Evolutionary conservation across 2,329 filamentous ascomycete genomes (phyloP), one percentile per base, ranked within the genome.

Genomic region (Dothiorella sarmentorum): DNA sequence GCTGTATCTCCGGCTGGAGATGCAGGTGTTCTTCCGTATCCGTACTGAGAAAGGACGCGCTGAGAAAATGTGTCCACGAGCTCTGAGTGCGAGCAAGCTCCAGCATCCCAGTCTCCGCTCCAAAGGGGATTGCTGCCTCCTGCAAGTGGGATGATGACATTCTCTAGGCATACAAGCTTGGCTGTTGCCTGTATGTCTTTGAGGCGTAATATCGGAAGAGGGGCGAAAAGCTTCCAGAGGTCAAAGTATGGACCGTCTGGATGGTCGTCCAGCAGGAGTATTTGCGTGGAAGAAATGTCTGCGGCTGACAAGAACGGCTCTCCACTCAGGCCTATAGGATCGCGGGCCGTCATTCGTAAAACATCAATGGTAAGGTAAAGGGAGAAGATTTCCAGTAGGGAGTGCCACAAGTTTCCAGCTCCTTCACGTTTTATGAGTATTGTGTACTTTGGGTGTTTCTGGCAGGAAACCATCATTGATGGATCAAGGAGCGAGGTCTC

Each of bases 101-200:
- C 65, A 5, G 66, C 55, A 4, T 66, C 63, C 69, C 71, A 76
- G 60, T 77, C 73, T n/a, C 70, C 72, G 58, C 74, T 69, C 76
- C 76, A 78, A 17, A 75, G 61, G 0, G 76, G 74, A 61, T 75
- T 78, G 63, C 69, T 71, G 18, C 67, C 72, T 42, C 75, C 75
- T 10, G 75, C 65, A 3, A 78, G 63, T 1, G 76, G 75, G 18
- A 78, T 60, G 55, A 78, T 71, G 31, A 77, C 5, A 68, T 64
- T 61, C 1, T 38, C 31, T 11, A 53, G 31, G 4, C 26, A 49
- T 29, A 9, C 17, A 10, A n/a, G n/a, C 9, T 7, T 3, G 18
- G 2, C 9, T 1, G 9, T 22, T 24, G 18, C 7, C 7, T 7
- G n/a, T 10, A 22, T 7, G 15, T 49, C 44, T 10, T n/a, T 24